Base-by-base conservation (phyloP, 768 basidiomycete species). In the Dioszegia crocea region DNA sequence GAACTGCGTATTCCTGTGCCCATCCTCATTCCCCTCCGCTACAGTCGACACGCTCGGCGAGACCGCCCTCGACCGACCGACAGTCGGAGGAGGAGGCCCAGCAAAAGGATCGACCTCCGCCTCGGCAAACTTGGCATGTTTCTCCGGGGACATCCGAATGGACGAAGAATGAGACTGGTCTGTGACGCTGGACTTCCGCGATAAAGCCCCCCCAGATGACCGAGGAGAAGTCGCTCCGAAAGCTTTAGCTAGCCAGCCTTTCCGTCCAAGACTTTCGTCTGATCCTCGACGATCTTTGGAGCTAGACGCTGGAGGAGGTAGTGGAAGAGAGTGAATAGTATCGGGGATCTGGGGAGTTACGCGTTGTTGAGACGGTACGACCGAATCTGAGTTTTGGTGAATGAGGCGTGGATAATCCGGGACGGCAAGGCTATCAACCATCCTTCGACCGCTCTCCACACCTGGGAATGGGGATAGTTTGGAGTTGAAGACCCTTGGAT, bases 381-480 rank as follows among this genome's bases (percentile, higher is more conserved):
- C 61, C 8, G 73, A 76, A 63, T 77, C 77, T 1, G 72, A 74
- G 9, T 62, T 52, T 51, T 74, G 72, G 44, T 76, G 76, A 9
- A 72, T 29, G 12, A 68, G 57, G 60, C 60, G 61, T 16, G 65
- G 74, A 29, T 47, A 40, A 23, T 62, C 56, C 27, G 48, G 47
- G 17, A 43, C 29, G 23, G 50, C 19, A 8, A 48, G 31, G 10
- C 10, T 23, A 51, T 51, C 33, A 8, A 9, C 31, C 49, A 51
- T 9, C 27, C 16, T 51, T 27, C 24, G 19, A 9, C 21, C 12
- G 8, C 49, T 40, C 24, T 47, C 36, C 5, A 51, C n/a, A 36
- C 89, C 90, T 24, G 89, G 90, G 82, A 94, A 92, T 0, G 92
- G 90, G 77, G 87, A 88, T 33, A 96, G 80, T 74, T 97, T 97